Conservation (phyloP, 257 asterid genomes). For the Salvia miltiorrhiza region DNA sequence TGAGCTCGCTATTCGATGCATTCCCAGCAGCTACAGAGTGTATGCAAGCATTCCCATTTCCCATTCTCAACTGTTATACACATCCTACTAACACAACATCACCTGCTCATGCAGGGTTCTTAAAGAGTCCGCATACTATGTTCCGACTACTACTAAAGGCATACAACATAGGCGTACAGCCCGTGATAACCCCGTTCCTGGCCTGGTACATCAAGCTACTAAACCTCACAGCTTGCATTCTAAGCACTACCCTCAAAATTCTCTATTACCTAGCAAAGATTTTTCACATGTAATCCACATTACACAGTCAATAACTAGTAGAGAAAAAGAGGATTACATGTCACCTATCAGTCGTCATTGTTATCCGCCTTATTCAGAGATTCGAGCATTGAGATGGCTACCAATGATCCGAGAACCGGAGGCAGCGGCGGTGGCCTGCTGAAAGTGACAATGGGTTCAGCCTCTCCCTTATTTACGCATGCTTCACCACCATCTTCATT, state of each 20-base stretch:
- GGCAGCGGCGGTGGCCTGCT: conserved; percentile 58
- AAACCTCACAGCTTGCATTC: conserved; percentile 31
- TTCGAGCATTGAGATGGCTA: conserved; percentile 53
- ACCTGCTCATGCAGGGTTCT: conserved; percentile 53
- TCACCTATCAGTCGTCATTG: conserved; percentile 42
- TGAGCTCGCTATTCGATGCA: conserved; percentile 54
- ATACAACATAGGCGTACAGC: conserved; percentile 34
- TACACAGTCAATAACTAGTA: conserved; percentile 13
- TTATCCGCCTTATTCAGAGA: conserved; percentile 42
- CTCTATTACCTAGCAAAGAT: conserved; percentile 34
- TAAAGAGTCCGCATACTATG: conserved; percentile 44
- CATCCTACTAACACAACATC: conserved; percentile 14
- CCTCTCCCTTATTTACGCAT: conserved; percentile 21
- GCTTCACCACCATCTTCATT: conserved; percentile 12
- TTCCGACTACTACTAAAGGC: conserved; percentile 40
- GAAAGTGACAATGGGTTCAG: conserved; percentile 46
- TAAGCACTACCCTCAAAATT: conserved; percentile 38
- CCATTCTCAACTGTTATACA: not conserved
- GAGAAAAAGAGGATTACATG: not conserved
- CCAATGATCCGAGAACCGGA: conserved; percentile 61
- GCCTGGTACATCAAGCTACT: conserved; percentile 52
- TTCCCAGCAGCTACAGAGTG: conserved; percentile 72
- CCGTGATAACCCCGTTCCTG: conserved; percentile 47
- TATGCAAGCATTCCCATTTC: conserved; percentile 25
- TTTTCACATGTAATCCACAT: conserved; percentile 26